Evolutionary conservation across 1,284 basidiomycete species (phyloP), one percentile per base, ranked within the genome.

Genomic region (Exsudoporus floridanus): DNA sequence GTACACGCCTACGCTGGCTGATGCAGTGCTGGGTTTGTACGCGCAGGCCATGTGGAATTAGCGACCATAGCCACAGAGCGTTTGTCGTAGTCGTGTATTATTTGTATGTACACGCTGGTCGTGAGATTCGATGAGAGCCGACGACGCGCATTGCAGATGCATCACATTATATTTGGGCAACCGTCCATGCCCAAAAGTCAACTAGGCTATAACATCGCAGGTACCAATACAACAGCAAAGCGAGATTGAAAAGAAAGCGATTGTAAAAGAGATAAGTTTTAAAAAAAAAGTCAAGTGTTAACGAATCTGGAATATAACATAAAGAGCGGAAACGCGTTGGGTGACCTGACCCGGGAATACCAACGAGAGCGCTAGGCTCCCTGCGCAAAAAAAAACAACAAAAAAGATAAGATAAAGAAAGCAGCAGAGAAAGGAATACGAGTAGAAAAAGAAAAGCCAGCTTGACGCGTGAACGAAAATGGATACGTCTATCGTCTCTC

Each of bases 1-100:
- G 39, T 89, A 89, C 66, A 80, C 78, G 39, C 67, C 75, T 1
- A 64, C 82, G 25, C 61, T 82, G 59, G 65, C 77, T 1, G 75
- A 78, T 50, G 73, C 74, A 51, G 78, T 78, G 16, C 67, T 87
- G 38, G 86, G 83, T 0, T 44, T 85, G 41, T 90, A 79, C 62
- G 88, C 87, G 3, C 73, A 83, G 62, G 62, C 70, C 33, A 72
- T 55, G 56, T 88, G 85, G 87, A 87, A 84, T 56, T 81, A 61
- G 34, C 28, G 16, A 18, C 16, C 33, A 23, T 5, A 5, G 33
- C n/a, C n/a, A n/a, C n/a, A n/a, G 45, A 30, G n/a, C 30, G 5
- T 16, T 23, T 23, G 23, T 23, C 23, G 23, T 23, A 23, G 10
- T 25, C 8, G 8, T 30, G 4, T 8, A 10, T 28, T 28, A 28